Percentiles rank a stretch among this genome's conserved stretches.
These are phyloP conservation scores for Globisporangium parvum DNA, from an alignment of 352 stramenopile species.

Conservation along the genomic window DNA sequence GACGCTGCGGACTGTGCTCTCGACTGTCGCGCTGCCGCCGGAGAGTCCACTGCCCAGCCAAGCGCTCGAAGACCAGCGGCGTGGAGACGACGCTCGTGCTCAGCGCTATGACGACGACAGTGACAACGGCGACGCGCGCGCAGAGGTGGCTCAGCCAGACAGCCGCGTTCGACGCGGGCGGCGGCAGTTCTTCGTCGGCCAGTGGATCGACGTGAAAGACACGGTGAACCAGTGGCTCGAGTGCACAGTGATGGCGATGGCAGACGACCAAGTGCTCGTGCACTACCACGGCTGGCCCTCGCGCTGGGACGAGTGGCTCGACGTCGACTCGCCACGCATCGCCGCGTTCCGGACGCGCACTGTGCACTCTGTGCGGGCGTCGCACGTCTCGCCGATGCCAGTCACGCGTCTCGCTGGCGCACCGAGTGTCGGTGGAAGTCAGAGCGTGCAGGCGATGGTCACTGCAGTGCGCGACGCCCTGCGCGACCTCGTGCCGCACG, in stretches of 20 bases:
- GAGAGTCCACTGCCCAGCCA: neutral
- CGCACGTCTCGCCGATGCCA: constrained; percentile 53
- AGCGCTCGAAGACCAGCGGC: neutral
- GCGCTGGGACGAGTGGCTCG: constrained; percentile 97
- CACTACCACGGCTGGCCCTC: constrained; percentile 97
- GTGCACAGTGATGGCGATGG: constrained; percentile 92
- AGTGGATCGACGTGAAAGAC: constrained; percentile 97
- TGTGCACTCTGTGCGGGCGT: constrained; percentile 32
- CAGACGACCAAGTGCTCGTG: constrained; percentile 83
- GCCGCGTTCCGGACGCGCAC: constrained; percentile 95
- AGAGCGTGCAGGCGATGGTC: constrained; percentile 41
- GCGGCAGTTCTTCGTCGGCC: constrained; percentile 80
- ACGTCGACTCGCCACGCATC: constrained; percentile 91
- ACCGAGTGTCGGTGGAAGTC: constrained; percentile 29
- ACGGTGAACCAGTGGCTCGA: constrained; percentile 98
- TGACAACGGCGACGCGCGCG: neutral
- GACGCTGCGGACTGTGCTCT: constrained; percentile 49
- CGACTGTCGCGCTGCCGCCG: constrained; percentile 18
- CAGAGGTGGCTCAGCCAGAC: neutral
- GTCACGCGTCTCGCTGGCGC: constrained; percentile 49
- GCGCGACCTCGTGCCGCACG: constrained; percentile 60
- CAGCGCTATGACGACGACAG: neutral
- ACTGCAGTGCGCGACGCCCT: constrained; percentile 58
- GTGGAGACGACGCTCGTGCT: neutral
- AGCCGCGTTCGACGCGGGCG: constrained; percentile 20